phyloP scores from a whole-genome alignment of 23 red algal genomes.

The Gracilaria domingensis region DNA sequence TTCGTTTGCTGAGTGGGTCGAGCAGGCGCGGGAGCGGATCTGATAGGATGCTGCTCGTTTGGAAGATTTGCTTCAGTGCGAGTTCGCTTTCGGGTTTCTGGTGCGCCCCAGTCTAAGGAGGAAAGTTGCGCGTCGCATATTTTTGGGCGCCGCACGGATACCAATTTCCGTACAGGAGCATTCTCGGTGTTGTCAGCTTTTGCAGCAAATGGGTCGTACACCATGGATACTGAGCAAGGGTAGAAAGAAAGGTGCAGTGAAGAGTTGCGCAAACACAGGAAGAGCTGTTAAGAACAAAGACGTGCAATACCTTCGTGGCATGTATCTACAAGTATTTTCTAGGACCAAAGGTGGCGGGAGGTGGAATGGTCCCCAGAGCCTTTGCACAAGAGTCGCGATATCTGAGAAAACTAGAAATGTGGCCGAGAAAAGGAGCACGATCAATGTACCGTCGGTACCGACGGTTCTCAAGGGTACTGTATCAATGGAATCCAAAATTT shows the following conservation, averaged over 20 bases:
- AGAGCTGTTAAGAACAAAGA: not conserved
- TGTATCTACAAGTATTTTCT: too few relatives aligned
- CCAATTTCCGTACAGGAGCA: not conserved
- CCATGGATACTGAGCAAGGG: not conserved
- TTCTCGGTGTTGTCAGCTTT: slow-evolving; percentile 1
- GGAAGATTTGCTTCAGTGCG: slow-evolving; percentile 13
- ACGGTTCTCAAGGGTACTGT: too few relatives aligned
- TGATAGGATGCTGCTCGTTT: not conserved
- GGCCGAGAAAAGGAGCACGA: too few relatives aligned
- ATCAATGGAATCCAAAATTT: too few relatives aligned
- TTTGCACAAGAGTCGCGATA: too few relatives aligned
- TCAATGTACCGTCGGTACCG: too few relatives aligned
- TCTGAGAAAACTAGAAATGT: too few relatives aligned
- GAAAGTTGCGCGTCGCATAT: slow-evolving; percentile 37
- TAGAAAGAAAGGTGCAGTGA: not conserved
- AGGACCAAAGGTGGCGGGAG: not conserved
- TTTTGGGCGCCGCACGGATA: slow-evolving; percentile 33
- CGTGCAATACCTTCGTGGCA: too few relatives aligned
- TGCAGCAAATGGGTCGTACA: slow-evolving; percentile 57
- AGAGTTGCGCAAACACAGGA: not conserved
- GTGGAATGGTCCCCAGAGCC: not conserved
- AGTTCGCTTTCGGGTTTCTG: slow-evolving; percentile 33
- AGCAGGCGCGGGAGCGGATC: not conserved
- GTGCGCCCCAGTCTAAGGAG: slow-evolving; percentile 33
- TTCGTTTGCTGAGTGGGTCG: not conserved